Conservation (phyloP, 2,329 filamentous ascomycete genomes). For the Graphium sp. region DNA sequence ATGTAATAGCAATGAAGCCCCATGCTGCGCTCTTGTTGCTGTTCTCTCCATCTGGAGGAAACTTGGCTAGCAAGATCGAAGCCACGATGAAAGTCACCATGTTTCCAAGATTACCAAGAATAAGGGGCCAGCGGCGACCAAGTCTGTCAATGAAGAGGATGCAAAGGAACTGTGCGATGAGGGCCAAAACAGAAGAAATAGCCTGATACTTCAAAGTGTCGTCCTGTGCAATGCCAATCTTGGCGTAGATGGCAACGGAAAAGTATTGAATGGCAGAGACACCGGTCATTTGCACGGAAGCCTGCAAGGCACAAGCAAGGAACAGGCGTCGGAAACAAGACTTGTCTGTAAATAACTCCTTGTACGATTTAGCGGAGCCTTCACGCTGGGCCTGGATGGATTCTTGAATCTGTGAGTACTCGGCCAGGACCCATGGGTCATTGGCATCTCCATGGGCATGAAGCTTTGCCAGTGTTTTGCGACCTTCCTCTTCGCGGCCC, state of each 20-base stretch:
- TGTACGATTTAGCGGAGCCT: slow-evolving; percentile 53
- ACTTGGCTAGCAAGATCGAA: slow-evolving; percentile 30
- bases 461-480: slow-evolving; percentile 49
- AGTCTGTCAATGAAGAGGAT: slow-evolving; percentile 53
- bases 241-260: slow-evolving; percentile 46
- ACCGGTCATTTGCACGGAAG: slow-evolving; percentile 61
- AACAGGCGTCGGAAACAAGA: slow-evolving; percentile 58
- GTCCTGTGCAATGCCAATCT: slow-evolving; percentile 49
- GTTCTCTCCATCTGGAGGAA: slow-evolving; percentile 30
- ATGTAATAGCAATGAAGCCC: slow-evolving; percentile 60
- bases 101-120: slow-evolving; percentile 56
- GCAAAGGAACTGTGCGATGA: slow-evolving; percentile 51
- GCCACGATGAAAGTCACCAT: slow-evolving; percentile 57
- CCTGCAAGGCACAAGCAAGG: slow-evolving; percentile 52
- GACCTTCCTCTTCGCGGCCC: slow-evolving; percentile 44
- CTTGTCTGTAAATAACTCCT: slow-evolving; percentile 43
- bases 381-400: too few relatives aligned
- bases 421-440: slow-evolving; percentile 55
- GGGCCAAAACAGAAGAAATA: slow-evolving; percentile 54
- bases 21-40: slow-evolving; percentile 37
- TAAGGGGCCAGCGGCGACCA: slow-evolving; percentile 57
- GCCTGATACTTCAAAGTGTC: slow-evolving; percentile 60
- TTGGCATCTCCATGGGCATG: slow-evolving; percentile 51
- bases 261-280: slow-evolving; percentile 64
- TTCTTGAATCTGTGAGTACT: slow-evolving; percentile 56